A percentile compares a stretch with the other conserved stretches of the same genome.
phyloP scores from a whole-genome alignment of 2,329 filamentous ascomycete species.

The Penicillium sp. region DNA sequence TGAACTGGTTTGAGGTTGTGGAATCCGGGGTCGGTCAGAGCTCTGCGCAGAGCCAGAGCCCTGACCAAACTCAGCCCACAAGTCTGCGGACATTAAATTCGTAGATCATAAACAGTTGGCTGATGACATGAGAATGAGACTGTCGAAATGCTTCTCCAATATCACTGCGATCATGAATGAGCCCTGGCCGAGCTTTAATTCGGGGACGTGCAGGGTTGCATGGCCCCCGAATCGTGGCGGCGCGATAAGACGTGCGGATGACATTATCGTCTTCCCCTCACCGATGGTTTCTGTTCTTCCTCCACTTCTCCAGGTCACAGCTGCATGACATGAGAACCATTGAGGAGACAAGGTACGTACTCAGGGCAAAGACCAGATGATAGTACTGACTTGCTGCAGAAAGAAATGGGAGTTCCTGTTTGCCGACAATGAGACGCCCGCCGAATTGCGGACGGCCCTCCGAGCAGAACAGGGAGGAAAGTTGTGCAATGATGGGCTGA shows the following conservation, averaged over 20 bases:
- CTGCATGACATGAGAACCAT: slow-evolving; percentile 52
- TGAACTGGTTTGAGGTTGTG: slow-evolving; percentile 14
- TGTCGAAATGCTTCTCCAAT: not conserved
- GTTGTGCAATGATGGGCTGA: slow-evolving; percentile 68
- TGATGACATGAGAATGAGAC: not conserved
- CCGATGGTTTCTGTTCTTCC: slow-evolving; percentile 10
- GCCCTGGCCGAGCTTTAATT: not conserved
- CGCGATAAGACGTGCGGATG: slow-evolving; percentile 25
- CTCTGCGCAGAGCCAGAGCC: slow-evolving; percentile 18
- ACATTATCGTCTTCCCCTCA: slow-evolving; percentile 24
- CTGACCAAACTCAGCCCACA: slow-evolving; percentile 52
- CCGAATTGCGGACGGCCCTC: slow-evolving; percentile 65
- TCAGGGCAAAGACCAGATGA: not conserved
- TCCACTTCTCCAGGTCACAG: slow-evolving; percentile 8
- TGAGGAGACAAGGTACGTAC: slow-evolving; percentile 52
- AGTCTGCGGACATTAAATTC: slow-evolving; percentile 52
- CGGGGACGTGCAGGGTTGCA: slow-evolving; percentile 9
- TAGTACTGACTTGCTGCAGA: slow-evolving; percentile 42
- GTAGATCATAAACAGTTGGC: slow-evolving; percentile 2
- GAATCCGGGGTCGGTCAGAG: slow-evolving; percentile 9
- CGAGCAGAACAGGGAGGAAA: slow-evolving; percentile 58
- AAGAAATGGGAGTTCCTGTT: slow-evolving; percentile 67
- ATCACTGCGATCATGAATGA: not conserved
- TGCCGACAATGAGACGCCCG: slow-evolving; percentile 51
- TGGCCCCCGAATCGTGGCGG: slow-evolving; percentile 5